A percentile compares a stretch with the other conserved stretches of the same genome.
phyloP scores from a whole-genome alignment of 1,284 basidiomycete genomes.

The Golubevia pallescens region DNA sequence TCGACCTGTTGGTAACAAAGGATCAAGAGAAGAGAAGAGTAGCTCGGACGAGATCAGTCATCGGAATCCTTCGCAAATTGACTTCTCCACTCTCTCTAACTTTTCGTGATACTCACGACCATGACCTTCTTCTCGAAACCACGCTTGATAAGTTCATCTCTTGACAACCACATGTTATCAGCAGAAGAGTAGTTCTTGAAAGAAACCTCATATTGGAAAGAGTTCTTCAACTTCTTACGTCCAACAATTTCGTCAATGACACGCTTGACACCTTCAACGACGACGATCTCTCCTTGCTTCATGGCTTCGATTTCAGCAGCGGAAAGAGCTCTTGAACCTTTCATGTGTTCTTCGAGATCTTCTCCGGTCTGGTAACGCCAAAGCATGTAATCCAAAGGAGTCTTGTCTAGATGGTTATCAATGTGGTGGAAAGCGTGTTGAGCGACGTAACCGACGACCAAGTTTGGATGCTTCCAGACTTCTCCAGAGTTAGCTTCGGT shows the following conservation, averaged over 20 bases:
- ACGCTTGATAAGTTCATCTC: conserved; percentile 58
- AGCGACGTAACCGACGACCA: conserved; percentile 65
- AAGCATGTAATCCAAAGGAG: conserved; percentile 64
- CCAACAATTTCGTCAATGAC: conserved; percentile 60
- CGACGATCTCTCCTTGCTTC: conserved; percentile 62
- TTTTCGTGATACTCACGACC: conserved; percentile 10
- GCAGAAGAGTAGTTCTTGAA: conserved; percentile 64
- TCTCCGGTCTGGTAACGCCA: conserved; percentile 65
- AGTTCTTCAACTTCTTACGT: conserved; percentile 65
- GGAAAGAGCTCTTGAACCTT: conserved; percentile 45
- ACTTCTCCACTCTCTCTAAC: neutral
- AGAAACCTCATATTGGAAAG: conserved; percentile 64
- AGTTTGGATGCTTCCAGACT: conserved; percentile 64
- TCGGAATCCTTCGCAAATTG: neutral
- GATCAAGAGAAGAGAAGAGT: neutral
- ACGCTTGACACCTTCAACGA: conserved; percentile 63
- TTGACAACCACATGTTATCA: conserved; percentile 60
- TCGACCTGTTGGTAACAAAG: conserved; percentile 21
- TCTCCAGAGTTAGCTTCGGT: conserved; percentile 61
- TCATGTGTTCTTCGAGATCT: conserved; percentile 64
- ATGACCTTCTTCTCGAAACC: conserved; percentile 62
- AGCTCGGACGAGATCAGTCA: too few relatives aligned
- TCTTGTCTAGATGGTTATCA: conserved; percentile 65
- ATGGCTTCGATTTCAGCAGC: conserved; percentile 49
- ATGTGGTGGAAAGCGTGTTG: conserved; percentile 66